Evolutionary conservation across 2,329 filamentous ascomycete species (phyloP), one percentile per base, ranked within the genome.

Genomic region (Amauroascus niger): DNA sequence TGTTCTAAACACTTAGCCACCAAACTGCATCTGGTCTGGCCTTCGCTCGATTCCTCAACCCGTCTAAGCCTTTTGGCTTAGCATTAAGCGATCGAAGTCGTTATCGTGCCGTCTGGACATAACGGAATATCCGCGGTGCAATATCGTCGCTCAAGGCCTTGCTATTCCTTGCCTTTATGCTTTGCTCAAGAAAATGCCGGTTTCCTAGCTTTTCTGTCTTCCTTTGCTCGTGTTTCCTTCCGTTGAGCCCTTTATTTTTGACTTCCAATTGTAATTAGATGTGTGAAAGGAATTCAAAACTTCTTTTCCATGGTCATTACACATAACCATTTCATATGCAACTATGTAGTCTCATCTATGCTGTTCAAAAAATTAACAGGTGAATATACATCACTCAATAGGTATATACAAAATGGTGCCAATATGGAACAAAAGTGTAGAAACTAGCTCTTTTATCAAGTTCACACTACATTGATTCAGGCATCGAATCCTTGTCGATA

Each of bases 401-500:
- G 32, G 28, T 5, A 30, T 35, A 35, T 14, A 14, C 32, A 3
- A 35, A 35, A 35, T 13, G 3, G 13, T 35, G 32, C 32, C 3
- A 11, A 35, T 13, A 4, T 3, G 8, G 3, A 35, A 14, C 32
- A 35, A 35, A 35, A 14, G 11, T 14, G 13, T 11, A 3, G 7
- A 6, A 13, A 41, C 16, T 8, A 20, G 16, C 13, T 11, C 37
- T 35, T 35, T 7, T 18, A 41, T 13, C 6, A 41, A n/a, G 18
- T 13, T 41, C 18, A 4, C 11, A 41, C 18, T 22, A 13, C 18
- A 2, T 9, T 22, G 18, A 9, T 14, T 43, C 26, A 53, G 6
- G 44, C 44, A 24, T 53, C 44, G 20, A 22, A 43, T 26, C 51
- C 44, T 43, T 53, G 61, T 60, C 66, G 63, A 50, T 57, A 60